phyloP scores from a whole-genome alignment of 129 eudicot species.

The Sambucus nigra region DNA sequence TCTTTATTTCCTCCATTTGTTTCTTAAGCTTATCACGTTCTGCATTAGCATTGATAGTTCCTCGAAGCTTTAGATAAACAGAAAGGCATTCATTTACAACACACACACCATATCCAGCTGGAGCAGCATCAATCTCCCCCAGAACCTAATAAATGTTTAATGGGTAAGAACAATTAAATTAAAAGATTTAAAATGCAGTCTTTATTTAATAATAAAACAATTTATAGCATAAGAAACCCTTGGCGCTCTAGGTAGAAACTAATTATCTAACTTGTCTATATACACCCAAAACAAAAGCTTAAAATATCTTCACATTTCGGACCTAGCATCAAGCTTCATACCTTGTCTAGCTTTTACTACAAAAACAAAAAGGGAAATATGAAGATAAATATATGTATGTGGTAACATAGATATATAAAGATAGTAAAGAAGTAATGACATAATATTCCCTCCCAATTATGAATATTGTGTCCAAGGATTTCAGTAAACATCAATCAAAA shows the following conservation, averaged over 20 bases:
- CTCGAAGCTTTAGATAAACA: slow-evolving; percentile 57
- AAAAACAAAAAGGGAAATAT: too few relatives aligned
- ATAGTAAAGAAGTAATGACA: too few relatives aligned
- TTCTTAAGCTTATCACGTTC: slow-evolving; percentile 69
- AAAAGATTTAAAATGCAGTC: not conserved
- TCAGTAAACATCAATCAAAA: too few relatives aligned
- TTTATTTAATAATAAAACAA: not conserved
- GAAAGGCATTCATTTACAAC: slow-evolving; percentile 76
- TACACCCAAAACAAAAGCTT: not conserved
- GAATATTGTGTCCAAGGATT: too few relatives aligned
- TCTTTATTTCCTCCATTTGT: slow-evolving; percentile 53
- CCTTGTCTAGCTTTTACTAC: too few relatives aligned
- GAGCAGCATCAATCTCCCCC: slow-evolving; percentile 50
- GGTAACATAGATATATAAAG: too few relatives aligned
- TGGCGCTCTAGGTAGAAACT: not conserved
- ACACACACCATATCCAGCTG: slow-evolving; percentile 54
- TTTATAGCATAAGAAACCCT: not conserved
- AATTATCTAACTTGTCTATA: too few relatives aligned
- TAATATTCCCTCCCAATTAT: too few relatives aligned
- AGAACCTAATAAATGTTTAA: slow-evolving; percentile 33
- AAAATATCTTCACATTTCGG: too few relatives aligned
- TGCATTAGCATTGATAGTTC: slow-evolving; percentile 53
- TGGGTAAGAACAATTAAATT: not conserved
- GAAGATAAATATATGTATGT: too few relatives aligned
- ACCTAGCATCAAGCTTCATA: too few relatives aligned